Percentiles rank a stretch among this genome's conserved stretches.
Evolutionary conservation across 139 green algal species (phyloP).

Genomic region (Picochlorum sp.): DNA sequence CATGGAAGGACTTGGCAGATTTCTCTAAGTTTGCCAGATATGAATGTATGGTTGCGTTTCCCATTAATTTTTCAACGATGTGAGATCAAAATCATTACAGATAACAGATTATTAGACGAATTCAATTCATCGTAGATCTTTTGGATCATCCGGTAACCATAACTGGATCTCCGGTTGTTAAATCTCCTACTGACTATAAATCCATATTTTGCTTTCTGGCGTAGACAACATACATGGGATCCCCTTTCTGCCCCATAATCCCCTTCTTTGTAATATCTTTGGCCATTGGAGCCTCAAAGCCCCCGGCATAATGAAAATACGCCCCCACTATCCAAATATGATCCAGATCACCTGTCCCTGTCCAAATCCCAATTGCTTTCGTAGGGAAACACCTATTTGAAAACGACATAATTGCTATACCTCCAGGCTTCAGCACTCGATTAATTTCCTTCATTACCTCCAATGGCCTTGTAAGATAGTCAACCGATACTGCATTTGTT

Average conservation of each 20-base stretch:
- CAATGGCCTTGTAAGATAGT: conserved; percentile 78
- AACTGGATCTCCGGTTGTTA: no score
- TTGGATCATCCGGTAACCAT: no score
- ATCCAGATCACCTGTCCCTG: conserved; percentile 21
- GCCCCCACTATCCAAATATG: conserved; percentile 73
- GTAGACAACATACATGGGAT: conserved; percentile 39
- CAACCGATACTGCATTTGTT: conserved; percentile 45
- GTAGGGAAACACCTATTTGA: conserved; percentile 89
- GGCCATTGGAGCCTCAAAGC: conserved; percentile 46
- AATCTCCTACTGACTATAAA: no score
- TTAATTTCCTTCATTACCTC: conserved; percentile 80
- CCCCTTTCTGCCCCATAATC: conserved; percentile 15
- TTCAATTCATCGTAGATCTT: no score
- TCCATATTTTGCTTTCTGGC: conserved; percentile 8
- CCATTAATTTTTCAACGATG: neutral
- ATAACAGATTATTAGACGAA: neutral
- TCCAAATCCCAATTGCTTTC: conserved; percentile 47
- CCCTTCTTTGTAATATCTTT: conserved; percentile 63
- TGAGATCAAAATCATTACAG: neutral
- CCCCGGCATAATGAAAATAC: conserved; percentile 36
- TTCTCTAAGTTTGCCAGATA: no score
- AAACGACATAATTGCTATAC: conserved; percentile 74
- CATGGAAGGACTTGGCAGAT: no score
- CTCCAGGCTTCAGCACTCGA: conserved; percentile 76
- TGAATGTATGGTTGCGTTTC: neutral